Conservation (phyloP, 1,284 basidiomycete genomes). For the Apiotrichum porosum region DNA sequence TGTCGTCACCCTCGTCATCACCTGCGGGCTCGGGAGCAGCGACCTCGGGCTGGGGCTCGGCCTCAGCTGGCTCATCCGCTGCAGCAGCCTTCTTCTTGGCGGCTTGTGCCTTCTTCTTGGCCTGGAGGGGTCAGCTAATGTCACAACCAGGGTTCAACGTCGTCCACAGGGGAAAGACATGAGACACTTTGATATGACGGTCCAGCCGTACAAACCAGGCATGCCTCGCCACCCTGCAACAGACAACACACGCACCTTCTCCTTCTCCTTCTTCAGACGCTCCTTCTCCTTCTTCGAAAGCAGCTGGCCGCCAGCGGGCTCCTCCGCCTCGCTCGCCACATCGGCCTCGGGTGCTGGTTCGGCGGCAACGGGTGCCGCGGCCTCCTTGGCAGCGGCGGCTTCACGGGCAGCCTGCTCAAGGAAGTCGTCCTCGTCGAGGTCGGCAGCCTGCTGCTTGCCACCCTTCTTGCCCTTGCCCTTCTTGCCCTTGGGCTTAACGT, state of each 20-base stretch:
- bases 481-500: conserved; percentile 52
- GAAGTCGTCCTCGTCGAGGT: conserved; percentile 35
- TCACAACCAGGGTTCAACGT: neutral
- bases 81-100: conserved; percentile 67
- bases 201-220: too few relatives aligned
- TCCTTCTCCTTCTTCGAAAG: conserved; percentile 90
- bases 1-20: conserved; percentile 52
- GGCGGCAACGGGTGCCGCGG: conserved; percentile 59
- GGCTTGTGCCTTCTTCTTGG: conserved; percentile 90
- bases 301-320: conserved; percentile 68
- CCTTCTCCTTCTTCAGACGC: conserved; percentile 85
- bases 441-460: conserved; percentile 37
- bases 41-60: neutral
- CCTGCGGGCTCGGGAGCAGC: conserved; percentile 16
- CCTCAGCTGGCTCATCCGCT: conserved; percentile 15
- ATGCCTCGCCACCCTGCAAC: too few relatives aligned
- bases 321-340: conserved; percentile 60
- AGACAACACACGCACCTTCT: conserved; percentile 74
- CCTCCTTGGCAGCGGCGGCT: conserved; percentile 40
- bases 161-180: too few relatives aligned
- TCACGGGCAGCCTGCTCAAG: conserved; percentile 50
- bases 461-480: conserved; percentile 45
- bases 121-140: conserved; percentile 52
- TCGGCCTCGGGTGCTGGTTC: conserved; percentile 65
- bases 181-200: too few relatives aligned